phyloP scores from a whole-genome alignment of 805 yeast genomes.

The Zygotorulaspora chibaensis region DNA sequence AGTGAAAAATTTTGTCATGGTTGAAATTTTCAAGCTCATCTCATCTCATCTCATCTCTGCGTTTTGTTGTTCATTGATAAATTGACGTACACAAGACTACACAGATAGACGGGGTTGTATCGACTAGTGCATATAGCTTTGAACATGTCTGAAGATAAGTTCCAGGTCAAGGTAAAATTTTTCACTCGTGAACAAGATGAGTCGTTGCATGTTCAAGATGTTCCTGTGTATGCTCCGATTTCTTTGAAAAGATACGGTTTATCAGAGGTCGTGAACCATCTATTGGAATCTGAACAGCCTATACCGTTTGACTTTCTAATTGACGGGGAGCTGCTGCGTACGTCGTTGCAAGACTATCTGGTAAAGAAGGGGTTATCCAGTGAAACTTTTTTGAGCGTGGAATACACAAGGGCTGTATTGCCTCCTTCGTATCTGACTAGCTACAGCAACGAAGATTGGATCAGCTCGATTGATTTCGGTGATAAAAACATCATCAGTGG shows the following conservation, averaged over 20 bases:
- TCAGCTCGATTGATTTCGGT: conserved; percentile 56
- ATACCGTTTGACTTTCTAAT: conserved; percentile 91
- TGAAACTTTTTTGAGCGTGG: conserved; percentile 75
- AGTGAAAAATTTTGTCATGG: conserved; percentile 7
- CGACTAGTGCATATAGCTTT: background rate
- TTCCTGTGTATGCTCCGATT: conserved; percentile 85
- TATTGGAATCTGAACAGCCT: conserved; percentile 54
- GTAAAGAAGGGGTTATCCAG: conserved; percentile 70
- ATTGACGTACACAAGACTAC: background rate
- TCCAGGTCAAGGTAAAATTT: conserved; percentile 77
- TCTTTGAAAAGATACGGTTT: conserved; percentile 84
- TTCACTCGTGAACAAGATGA: conserved; percentile 83
- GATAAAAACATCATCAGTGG: conserved; percentile 66
- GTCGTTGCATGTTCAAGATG: conserved; percentile 64
- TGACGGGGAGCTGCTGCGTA: conserved; percentile 75
- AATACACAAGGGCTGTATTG: conserved; percentile 85
- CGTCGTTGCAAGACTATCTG: conserved; percentile 76
- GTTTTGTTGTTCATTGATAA: background rate
- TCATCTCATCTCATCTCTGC: conserved; percentile 16
- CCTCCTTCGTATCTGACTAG: conserved; percentile 93
- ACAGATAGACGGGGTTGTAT: background rate
- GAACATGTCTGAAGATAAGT: conserved; percentile 35
- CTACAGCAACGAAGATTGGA: conserved; percentile 93
- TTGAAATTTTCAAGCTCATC: conserved; percentile 9
- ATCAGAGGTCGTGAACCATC: conserved; percentile 91